These are phyloP conservation scores for Phytophthora idaei DNA, from an alignment of 352 stramenopile genomes.

Conservation along the genomic window DNA sequence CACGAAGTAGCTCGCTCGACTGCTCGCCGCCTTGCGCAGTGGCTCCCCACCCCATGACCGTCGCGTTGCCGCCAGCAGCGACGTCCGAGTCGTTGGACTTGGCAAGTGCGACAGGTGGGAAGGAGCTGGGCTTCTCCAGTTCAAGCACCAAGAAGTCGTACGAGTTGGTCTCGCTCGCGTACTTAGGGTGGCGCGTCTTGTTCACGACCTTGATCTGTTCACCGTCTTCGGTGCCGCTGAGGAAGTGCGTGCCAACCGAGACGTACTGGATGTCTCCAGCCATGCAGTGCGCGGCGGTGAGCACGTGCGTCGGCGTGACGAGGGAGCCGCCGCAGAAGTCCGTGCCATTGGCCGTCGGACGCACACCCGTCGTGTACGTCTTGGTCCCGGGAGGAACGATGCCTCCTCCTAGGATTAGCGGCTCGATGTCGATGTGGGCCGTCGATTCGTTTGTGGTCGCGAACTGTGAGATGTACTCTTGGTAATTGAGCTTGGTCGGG, in stretches of 20 bases:
- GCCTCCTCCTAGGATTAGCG: conserved; percentile 47
- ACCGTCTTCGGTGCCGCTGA: conserved; percentile 44
- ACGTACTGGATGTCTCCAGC: conserved; percentile 51
- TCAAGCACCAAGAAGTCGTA: conserved; percentile 70
- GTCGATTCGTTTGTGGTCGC: conserved; percentile 15
- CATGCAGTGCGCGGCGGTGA: conserved; percentile 69
- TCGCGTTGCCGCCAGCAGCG: conserved; percentile 32
- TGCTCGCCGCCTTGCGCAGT: conserved; percentile 26
- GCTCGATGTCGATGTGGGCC: conserved; percentile 28
- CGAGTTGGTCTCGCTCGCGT: conserved; percentile 40
- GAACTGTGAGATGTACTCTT: conserved; percentile 36
- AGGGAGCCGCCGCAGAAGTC: conserved; percentile 67
- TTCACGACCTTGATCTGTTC: conserved; percentile 60
- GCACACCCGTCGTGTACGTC: conserved; percentile 58
- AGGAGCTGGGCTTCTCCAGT: conserved; percentile 44
- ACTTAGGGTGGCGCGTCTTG: conserved; percentile 55
- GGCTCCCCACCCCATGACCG: conserved; percentile 49
- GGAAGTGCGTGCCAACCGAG: conserved; percentile 59
- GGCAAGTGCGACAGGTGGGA: conserved; percentile 42
- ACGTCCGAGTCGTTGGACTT: conserved; percentile 35
- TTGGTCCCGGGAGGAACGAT: conserved; percentile 50
- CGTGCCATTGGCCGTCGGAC: conserved; percentile 34
- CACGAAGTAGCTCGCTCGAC: conserved; percentile 42
- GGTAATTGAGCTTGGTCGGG: conserved; percentile 35
- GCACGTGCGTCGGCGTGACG: conserved; percentile 64